Conservation (phyloP, 2,329 filamentous ascomycete species). For the Nemania sp. region DNA sequence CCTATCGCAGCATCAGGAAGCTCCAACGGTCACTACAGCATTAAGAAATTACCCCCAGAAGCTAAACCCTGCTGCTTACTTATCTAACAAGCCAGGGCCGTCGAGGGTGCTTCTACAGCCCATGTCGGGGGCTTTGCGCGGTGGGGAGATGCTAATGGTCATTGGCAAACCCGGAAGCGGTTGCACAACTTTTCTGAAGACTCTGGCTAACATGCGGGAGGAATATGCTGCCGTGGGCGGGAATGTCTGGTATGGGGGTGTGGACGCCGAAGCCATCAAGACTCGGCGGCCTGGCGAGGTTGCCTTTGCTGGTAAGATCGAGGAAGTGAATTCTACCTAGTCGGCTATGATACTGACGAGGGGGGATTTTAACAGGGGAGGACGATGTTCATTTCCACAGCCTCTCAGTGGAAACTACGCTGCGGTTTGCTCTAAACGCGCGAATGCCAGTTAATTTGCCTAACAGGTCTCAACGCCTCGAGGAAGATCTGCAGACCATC, state of each 20-base stretch:
- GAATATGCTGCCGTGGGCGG: conserved; percentile 34
- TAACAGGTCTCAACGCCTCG: conserved; percentile 1
- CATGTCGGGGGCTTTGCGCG: conserved; percentile 16
- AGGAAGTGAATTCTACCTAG: neutral
- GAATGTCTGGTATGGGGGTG: conserved; percentile 34
- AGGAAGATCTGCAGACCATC: conserved; percentile 11
- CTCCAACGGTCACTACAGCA: conserved; percentile 13
- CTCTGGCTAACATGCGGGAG: conserved; percentile 39
- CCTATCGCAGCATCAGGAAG: conserved; percentile 7
- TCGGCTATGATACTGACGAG: neutral
- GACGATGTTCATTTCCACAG: conserved; percentile 18
- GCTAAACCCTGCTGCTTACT: conserved; percentile 14
- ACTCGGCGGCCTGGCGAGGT: conserved; percentile 14
- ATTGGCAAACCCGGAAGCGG: conserved; percentile 44
- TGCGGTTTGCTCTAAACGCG: conserved; percentile 13
- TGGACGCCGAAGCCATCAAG: conserved; percentile 27
- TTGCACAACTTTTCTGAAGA: conserved; percentile 45
- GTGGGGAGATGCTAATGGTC: conserved; percentile 44
- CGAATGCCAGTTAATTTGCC: conserved; percentile 13
- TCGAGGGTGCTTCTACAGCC: conserved; percentile 13
- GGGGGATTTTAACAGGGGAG: neutral
- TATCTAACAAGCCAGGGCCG: conserved; percentile 19
- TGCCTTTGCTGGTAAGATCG: conserved; percentile 2
- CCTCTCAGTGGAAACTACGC: conserved; percentile 4
- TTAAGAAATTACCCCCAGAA: conserved; percentile 10